A percentile compares a stretch with the other conserved stretches of the same genome.
These are phyloP conservation scores for Blastomyces emzantsi DNA, from an alignment of 2,329 filamentous ascomycete species.

Conservation along the genomic window DNA sequence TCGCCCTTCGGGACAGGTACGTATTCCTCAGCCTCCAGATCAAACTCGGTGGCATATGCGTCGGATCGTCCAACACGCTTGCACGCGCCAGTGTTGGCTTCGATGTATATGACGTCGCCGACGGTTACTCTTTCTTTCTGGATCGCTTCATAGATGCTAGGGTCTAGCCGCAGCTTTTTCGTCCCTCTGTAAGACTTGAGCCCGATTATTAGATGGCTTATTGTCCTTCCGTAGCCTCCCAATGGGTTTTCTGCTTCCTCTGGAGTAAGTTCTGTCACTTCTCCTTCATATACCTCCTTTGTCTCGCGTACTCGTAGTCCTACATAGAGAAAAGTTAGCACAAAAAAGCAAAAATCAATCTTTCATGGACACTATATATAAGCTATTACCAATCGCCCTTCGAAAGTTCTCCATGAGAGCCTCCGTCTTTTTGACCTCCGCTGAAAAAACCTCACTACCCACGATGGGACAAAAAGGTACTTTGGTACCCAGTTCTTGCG, in stretches of 20 bases:
- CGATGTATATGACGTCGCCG: slow-evolving; percentile 97
- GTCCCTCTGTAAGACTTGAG: slow-evolving; percentile 93
- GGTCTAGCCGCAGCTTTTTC: slow-evolving; percentile 94
- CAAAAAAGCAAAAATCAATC: neutral
- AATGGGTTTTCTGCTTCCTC: slow-evolving; percentile 98
- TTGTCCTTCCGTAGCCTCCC: slow-evolving; percentile 93
- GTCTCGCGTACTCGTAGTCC: slow-evolving; percentile 90
- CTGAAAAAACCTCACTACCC: slow-evolving; percentile 94
- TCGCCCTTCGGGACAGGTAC: slow-evolving; percentile 98
- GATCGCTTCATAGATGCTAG: slow-evolving; percentile 98
- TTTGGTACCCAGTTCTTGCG: slow-evolving; percentile 94
- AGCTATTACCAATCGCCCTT: slow-evolving; percentile 67
- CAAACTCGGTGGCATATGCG: slow-evolving; percentile 96
- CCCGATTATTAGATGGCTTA: slow-evolving; percentile 88
- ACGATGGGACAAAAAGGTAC: slow-evolving; percentile 98
- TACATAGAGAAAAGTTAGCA: slow-evolving; percentile 23
- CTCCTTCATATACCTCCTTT: slow-evolving; percentile 98
- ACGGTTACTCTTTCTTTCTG: slow-evolving; percentile 96
- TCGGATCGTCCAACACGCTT: slow-evolving; percentile 95
- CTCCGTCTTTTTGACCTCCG: slow-evolving; percentile 99
- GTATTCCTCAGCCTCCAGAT: slow-evolving; percentile 97
- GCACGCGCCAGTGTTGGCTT: slow-evolving; percentile 96
- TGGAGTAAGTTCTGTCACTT: slow-evolving; percentile 93
- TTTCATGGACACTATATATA: neutral
- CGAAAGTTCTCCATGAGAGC: slow-evolving; percentile 99